Conservation (phyloP, 2,329 filamentous ascomycete species). For the Apiospora hydei region DNA sequence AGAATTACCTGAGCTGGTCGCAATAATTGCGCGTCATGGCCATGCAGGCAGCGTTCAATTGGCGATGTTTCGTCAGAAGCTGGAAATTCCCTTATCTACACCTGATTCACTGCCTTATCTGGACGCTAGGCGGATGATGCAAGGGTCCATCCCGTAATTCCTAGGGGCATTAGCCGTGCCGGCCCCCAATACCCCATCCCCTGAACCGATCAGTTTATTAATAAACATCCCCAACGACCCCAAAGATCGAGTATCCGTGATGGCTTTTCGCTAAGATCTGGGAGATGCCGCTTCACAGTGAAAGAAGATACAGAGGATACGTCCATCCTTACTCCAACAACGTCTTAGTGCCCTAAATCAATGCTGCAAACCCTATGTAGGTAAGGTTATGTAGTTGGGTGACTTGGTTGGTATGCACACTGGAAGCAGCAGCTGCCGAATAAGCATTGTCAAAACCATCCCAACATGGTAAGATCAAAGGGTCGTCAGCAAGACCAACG, state of each 20-base stretch:
- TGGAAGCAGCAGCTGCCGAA: neutral
- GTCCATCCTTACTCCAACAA: neutral
- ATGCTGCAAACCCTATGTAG: neutral
- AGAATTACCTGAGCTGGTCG: slow-evolving; percentile 6
- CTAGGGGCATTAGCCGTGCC: slow-evolving; percentile 20
- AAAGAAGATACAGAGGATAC: neutral
- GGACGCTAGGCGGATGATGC: slow-evolving; percentile 32
- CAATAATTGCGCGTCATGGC: slow-evolving; percentile 18
- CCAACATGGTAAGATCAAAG: neutral
- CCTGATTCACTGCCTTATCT: slow-evolving; percentile 36
- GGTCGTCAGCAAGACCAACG: neutral
- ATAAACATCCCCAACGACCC: neutral
- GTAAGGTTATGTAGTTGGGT: neutral
- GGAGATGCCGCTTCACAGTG: neutral
- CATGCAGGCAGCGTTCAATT: slow-evolving; percentile 18
- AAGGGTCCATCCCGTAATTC: slow-evolving; percentile 27
- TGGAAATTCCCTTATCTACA: slow-evolving; percentile 39
- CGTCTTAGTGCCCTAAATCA: neutral
- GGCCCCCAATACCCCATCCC: slow-evolving; percentile 26
- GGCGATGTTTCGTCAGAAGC: slow-evolving; percentile 32
- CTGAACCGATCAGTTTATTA: slow-evolving; percentile 17
- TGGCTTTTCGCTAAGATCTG: no score
- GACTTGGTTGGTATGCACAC: neutral
- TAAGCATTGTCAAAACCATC: neutral
- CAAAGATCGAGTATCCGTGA: neutral